Percentiles rank a stretch among this genome's conserved stretches.
These are phyloP conservation scores for Lachancea nothofagi DNA, from an alignment of 805 yeast genomes.

Conservation along the genomic window DNA sequence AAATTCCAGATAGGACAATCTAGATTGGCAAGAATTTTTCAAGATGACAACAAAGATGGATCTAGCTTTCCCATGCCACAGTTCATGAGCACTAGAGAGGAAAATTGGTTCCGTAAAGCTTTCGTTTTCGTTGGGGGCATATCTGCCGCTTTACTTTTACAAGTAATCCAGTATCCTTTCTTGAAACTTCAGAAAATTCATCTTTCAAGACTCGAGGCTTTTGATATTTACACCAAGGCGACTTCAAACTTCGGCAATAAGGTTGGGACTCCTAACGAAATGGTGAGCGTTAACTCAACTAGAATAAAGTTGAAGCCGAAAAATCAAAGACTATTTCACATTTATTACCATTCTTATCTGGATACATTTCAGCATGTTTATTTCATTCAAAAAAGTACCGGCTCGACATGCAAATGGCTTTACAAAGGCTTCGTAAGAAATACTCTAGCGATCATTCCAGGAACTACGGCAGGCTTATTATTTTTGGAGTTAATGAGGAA, in stretches of 20 bases:
- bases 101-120: conserved; percentile 23
- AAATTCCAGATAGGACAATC: conserved; percentile 29
- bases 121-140: conserved; percentile 76
- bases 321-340: conserved; percentile 25
- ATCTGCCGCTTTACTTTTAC: conserved; percentile 70
- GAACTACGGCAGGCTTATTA: conserved; percentile 79
- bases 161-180: conserved; percentile 79
- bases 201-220: conserved; percentile 69
- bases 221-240: conserved; percentile 49
- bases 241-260: neutral
- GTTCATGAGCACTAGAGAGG: conserved; percentile 21
- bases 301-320: conserved; percentile 14
- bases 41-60: conserved; percentile 8
- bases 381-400: conserved; percentile 49
- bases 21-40: conserved; percentile 24
- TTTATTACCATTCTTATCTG: conserved; percentile 69
- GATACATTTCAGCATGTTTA: conserved; percentile 64
- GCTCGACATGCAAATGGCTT: conserved; percentile 51
- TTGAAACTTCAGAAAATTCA: conserved; percentile 75
- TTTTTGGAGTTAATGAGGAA: conserved; percentile 77
- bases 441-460: conserved; percentile 74
- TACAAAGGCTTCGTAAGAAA: conserved; percentile 75
- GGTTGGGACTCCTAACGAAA: conserved; percentile 12
- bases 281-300: conserved; percentile 19
- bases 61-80: neutral